Evolutionary conservation across 495 filamentous ascomycete species (phyloP).

Genomic region (Daldinia caldariorum): DNA sequence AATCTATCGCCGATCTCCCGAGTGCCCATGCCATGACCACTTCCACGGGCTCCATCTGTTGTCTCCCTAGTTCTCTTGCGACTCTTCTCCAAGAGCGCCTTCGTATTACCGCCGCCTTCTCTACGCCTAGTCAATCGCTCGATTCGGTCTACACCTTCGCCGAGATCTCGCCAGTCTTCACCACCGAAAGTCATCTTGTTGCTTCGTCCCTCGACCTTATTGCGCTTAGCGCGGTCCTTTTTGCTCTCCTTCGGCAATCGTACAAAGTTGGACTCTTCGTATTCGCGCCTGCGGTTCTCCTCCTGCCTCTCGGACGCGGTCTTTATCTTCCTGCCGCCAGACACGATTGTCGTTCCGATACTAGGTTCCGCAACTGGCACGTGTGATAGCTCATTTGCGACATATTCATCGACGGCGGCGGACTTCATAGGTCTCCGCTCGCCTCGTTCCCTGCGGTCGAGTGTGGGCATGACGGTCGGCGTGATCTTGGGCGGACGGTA

Average conservation of each 20-base stretch:
- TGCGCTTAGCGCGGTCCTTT: conserved; percentile 70
- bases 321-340: conserved; percentile 76
- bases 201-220: conserved; percentile 54
- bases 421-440: conserved; percentile 71
- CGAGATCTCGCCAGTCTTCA: conserved; percentile 84
- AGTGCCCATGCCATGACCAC: conserved; percentile 55
- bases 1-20: conserved; percentile 72
- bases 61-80: conserved; percentile 73
- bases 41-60: conserved; percentile 65
- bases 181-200: conserved; percentile 73
- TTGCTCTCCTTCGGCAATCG: conserved; percentile 83
- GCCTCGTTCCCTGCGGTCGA: conserved; percentile 64
- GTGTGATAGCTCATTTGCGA: conserved; percentile 78
- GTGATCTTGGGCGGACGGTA: conserved; percentile 89
- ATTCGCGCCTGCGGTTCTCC: conserved; percentile 76
- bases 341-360: conserved; percentile 82
- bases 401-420: conserved; percentile 84
- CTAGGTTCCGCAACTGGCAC: conserved; percentile 81
- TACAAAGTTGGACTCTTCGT: conserved; percentile 89
- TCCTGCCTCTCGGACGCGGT: conserved; percentile 71
- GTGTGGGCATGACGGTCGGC: conserved; percentile 73
- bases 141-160: conserved; percentile 80
- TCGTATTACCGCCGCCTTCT: conserved; percentile 61
- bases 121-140: conserved; percentile 73
- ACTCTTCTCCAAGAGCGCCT: conserved; percentile 76